Percentiles rank a stretch among this genome's conserved stretches.
Conservation (phyloP, 306 rosid species). For the Pterocarpus macrocarpus region DNA sequence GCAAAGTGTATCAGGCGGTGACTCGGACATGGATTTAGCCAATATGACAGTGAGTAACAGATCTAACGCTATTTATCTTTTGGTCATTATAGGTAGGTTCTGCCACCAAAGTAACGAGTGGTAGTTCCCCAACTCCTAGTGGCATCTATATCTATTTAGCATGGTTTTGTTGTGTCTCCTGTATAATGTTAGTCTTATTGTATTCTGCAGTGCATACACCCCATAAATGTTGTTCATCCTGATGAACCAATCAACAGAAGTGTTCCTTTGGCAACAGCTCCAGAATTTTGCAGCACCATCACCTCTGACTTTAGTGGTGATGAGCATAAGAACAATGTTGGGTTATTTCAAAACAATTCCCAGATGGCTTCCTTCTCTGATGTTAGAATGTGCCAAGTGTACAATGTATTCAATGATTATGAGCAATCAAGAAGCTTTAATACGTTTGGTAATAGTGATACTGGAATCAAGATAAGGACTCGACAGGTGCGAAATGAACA, state of each 20-base stretch:
- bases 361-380: constrained; percentile 47
- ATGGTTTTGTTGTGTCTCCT: constrained; percentile 18
- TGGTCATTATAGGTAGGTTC: constrained; percentile 36
- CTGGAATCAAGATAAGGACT: constrained; percentile 57
- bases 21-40: constrained; percentile 43
- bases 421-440: constrained; percentile 52
- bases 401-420: constrained; percentile 28
- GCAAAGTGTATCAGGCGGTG: constrained; percentile 47
- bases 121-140: constrained; percentile 25
- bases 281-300: constrained; percentile 44
- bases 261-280: constrained; percentile 45
- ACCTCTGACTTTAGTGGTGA: constrained; percentile 15
- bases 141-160: constrained; percentile 30
- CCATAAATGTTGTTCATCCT: constrained; percentile 14
- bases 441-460: constrained; percentile 33
- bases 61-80: constrained; percentile 35
- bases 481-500: constrained; percentile 48
- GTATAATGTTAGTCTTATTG: constrained; percentile 37
- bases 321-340: constrained; percentile 46
- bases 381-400: constrained; percentile 51
- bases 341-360: constrained; percentile 37
- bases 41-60: constrained; percentile 62
- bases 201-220: constrained; percentile 52
- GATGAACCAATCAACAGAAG: constrained; percentile 47
- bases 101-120: background rate